Evolutionary conservation across 2,329 filamentous ascomycete species (phyloP), one percentile per base, ranked within the genome.

Genomic region (Pyrenochaeta sp.): DNA sequence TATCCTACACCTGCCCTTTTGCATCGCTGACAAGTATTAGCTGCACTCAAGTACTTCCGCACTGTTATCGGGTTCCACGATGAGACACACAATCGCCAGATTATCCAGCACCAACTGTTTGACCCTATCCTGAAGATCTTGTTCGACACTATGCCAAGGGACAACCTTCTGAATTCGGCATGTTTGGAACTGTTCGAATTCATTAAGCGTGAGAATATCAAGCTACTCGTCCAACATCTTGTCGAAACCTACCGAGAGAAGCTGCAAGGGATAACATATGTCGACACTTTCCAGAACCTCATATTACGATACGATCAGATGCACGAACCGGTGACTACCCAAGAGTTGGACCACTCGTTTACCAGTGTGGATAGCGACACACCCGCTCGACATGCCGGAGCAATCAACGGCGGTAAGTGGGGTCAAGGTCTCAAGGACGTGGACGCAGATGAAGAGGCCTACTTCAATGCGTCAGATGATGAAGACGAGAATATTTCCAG

Each of bases 161-260:
- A 99, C 77, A 98, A 97, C 67, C 84, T 99, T 2, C 84, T 98
- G 32, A 96, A 95, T 76, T 98, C 94, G 0, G 94, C 93, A 8
- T 97, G 92, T 68, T 84, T 98, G 9, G 95, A 99, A 72, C 86
- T 99, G 43, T 98, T 99, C 65, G 93, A 96, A 71, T 93, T 90
- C 71, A 91, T 98, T 69, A 92, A 90, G 74, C 80, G 81, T 27
- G 77, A 78, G 47, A 78, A 76, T 46, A 76, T 77, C 69, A 96
- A 93, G 75, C 88, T 91, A 13, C 82, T 97, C 46, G 88, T 96
- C 55, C 88, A 89, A 62, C 91, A 97, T 72, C 81, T 98, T 24
- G 92, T 96, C 10, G 90, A 92, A 66, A 91, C 90, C 51, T 93
- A 94, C 72, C 88, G 93, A 24, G 91, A 94, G 13, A 90, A 89